Percentiles rank a stretch among this genome's conserved stretches.
Evolutionary conservation across 352 stramenopile genomes (phyloP).

Genomic region (Globisporangium perplexum): DNA sequence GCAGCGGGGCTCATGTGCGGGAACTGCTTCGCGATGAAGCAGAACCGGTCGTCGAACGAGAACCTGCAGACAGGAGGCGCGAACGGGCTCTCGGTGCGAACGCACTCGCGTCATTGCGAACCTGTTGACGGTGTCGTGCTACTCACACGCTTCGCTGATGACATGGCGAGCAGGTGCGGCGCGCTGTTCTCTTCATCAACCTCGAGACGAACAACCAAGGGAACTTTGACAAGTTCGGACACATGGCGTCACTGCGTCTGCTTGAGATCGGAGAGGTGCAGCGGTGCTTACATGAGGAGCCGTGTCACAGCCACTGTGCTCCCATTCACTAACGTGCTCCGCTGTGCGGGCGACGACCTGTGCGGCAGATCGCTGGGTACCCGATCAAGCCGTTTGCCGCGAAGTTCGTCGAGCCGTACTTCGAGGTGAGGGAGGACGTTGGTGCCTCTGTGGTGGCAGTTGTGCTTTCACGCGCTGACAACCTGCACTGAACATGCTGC

Average conservation of each 20-base stretch:
- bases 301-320: background rate
- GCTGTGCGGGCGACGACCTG: background rate
- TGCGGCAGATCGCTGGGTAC: conserved; percentile 57
- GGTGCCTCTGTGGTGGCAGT: background rate
- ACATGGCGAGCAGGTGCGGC: conserved; percentile 33
- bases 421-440: conserved; percentile 28
- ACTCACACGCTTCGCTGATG: background rate
- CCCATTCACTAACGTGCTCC: background rate
- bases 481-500: background rate
- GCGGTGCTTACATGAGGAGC: background rate
- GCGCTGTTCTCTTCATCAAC: conserved; percentile 67
- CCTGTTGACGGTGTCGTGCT: background rate
- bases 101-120: background rate
- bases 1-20: conserved; percentile 58
- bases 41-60: conserved; percentile 63
- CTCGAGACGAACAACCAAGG: conserved; percentile 51
- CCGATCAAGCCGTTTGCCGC: conserved; percentile 78
- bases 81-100: conserved; percentile 42
- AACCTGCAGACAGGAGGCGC: conserved; percentile 58
- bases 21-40: conserved; percentile 66
- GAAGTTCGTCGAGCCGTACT: conserved; percentile 66
- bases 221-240: conserved; percentile 78
- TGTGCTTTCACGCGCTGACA: background rate
- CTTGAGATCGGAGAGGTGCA: conserved; percentile 58
- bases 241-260: conserved; percentile 63